A percentile compares a stretch with the other conserved stretches of the same genome.
Evolutionary conservation across 352 stramenopile species (phyloP).

Genomic region (Phytophthora capsici): DNA sequence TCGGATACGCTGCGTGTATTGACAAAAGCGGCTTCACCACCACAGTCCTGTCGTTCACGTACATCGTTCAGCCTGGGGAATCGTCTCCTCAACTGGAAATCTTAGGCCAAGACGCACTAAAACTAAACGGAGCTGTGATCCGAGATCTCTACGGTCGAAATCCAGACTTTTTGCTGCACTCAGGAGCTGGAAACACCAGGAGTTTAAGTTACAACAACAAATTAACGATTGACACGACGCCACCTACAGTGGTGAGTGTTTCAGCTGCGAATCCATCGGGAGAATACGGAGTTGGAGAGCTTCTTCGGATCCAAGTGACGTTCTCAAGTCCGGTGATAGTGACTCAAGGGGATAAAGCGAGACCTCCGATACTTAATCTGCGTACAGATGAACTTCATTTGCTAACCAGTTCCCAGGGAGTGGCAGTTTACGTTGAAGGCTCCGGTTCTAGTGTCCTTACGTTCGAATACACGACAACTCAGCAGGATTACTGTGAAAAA

Average conservation of each 20-base stretch:
- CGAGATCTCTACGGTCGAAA: constrained; percentile 46
- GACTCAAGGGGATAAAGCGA: constrained; percentile 13
- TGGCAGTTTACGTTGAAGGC: constrained; percentile 58
- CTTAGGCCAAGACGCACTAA: constrained; percentile 42
- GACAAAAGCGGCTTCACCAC: constrained; percentile 57
- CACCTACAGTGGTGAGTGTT: constrained; percentile 48
- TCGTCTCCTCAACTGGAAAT: constrained; percentile 48
- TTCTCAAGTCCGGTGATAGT: constrained; percentile 63
- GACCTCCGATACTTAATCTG: constrained; percentile 44
- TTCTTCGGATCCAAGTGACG: constrained; percentile 52
- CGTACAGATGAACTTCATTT: constrained; percentile 64
- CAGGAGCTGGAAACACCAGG: constrained; percentile 39
- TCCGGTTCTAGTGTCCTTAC: constrained; percentile 52
- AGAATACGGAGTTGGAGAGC: constrained; percentile 70
- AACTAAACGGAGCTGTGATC: constrained; percentile 56
- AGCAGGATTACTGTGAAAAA: constrained; percentile 60
- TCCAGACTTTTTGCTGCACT: constrained; percentile 67
- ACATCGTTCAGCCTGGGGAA: constrained; percentile 54
- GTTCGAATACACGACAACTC: constrained; percentile 61
- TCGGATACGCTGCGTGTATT: constrained; percentile 54
- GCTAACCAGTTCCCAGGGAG: constrained; percentile 39
- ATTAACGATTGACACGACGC: constrained; percentile 59
- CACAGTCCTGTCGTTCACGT: constrained; percentile 53
- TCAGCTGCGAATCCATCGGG: constrained; percentile 50
- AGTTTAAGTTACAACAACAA: constrained; percentile 70